Conservation (phyloP, 1,284 basidiomycete genomes). For the Naganishia sp. region DNA sequence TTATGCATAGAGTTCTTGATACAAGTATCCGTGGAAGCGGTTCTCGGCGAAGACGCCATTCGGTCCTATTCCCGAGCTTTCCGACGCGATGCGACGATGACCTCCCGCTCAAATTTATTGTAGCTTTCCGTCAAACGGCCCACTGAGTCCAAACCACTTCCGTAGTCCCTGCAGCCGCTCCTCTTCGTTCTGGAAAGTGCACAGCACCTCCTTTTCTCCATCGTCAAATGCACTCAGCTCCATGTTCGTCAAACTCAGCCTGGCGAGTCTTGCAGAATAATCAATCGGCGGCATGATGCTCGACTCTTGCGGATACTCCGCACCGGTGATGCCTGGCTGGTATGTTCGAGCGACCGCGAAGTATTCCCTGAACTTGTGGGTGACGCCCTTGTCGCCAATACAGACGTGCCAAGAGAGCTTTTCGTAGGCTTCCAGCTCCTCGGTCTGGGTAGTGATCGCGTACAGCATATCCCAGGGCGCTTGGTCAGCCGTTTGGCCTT, state of each 20-base stretch:
- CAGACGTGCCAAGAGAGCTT: slow-evolving; percentile 24
- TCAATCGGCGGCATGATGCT: neutral
- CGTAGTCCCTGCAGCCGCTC: slow-evolving; percentile 12
- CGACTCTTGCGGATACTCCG: slow-evolving; percentile 11
- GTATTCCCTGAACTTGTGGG: slow-evolving; percentile 27
- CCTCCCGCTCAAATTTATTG: neutral
- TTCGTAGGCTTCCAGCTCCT: slow-evolving; percentile 27
- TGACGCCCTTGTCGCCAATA: slow-evolving; percentile 18
- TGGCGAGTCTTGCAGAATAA: slow-evolving; percentile 6
- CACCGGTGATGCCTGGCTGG: slow-evolving; percentile 9
- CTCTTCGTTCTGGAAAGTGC: slow-evolving; percentile 10
- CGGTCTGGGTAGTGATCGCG: slow-evolving; percentile 6
- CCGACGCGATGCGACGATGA: no score
- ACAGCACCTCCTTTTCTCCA: slow-evolving; percentile 19
- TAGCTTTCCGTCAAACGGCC: slow-evolving; percentile 17
- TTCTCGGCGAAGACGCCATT: no score
- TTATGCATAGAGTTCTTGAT: no score
- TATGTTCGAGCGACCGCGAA: slow-evolving; percentile 24
- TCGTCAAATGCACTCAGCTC: slow-evolving; percentile 20
- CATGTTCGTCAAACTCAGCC: slow-evolving; percentile 27
- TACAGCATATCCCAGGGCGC: slow-evolving; percentile 25
- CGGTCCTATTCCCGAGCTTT: no score
- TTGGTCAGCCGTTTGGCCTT: slow-evolving; percentile 2
- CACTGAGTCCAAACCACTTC: slow-evolving; percentile 26
- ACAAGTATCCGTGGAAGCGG: no score